A percentile compares a stretch with the other conserved stretches of the same genome.
Conservation (phyloP, 2,329 filamentous ascomycete species). For the Nothomitra cinnamomea region DNA sequence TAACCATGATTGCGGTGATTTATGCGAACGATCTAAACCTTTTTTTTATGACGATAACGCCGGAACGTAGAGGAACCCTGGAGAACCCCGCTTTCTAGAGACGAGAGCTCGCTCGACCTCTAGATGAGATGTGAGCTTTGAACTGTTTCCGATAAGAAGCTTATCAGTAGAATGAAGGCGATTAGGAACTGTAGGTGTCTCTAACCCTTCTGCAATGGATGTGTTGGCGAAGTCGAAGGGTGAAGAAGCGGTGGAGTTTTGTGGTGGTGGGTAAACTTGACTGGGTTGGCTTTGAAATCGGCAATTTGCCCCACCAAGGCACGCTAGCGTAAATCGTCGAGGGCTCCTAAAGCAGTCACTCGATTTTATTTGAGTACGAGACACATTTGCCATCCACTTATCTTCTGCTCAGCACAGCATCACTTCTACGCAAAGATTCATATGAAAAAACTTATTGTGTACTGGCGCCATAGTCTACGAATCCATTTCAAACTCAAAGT, state of each 20-base stretch:
- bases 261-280: neutral
- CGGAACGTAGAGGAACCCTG: neutral
- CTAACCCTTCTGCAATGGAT: too few relatives aligned
- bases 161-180: neutral
- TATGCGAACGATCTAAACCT: constrained; percentile 1
- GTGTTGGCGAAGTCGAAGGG: neutral
- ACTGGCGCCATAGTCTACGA: too few relatives aligned
- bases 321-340: neutral
- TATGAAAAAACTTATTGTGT: too few relatives aligned
- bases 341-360: constrained; percentile 1
- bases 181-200: neutral
- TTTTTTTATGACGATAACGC: constrained; percentile 5
- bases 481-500: too few relatives aligned
- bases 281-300: constrained; percentile 2
- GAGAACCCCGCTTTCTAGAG: constrained; percentile 3
- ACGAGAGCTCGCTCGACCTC: constrained; percentile 2
- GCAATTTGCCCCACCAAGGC: neutral
- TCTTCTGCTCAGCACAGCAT: too few relatives aligned
- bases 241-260: neutral
- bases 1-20: constrained; percentile 96
- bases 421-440: too few relatives aligned
- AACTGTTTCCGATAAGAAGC: neutral
- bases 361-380: neutral
- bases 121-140: neutral
- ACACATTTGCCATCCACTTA: neutral